phyloP scores from a whole-genome alignment of 2,329 filamentous ascomycete genomes.

The Fusarium kyushuense region DNA sequence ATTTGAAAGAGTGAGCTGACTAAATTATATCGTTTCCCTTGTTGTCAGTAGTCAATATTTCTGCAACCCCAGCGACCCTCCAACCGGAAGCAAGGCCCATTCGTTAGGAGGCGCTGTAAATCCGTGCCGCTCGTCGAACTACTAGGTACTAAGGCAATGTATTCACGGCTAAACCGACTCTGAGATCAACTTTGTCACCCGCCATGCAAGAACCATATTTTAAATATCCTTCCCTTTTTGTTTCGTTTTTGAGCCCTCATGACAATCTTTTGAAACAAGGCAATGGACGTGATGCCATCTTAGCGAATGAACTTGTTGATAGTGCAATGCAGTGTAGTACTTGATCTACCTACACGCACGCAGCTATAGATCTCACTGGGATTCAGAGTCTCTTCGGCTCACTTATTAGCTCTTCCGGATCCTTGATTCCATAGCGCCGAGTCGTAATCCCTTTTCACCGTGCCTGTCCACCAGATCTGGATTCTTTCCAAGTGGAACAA shows the following conservation, averaged over 20 bases:
- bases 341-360: constrained; percentile 1
- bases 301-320: constrained; percentile 5
- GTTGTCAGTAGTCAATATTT: background rate
- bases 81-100: constrained; percentile 45
- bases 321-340: constrained; percentile 9
- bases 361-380: background rate
- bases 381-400: constrained; percentile 12
- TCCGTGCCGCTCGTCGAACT: constrained; percentile 33
- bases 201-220: constrained; percentile 23
- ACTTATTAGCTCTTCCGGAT: constrained; percentile 29
- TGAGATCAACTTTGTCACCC: constrained; percentile 14
- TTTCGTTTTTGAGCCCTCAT: constrained; percentile 13
- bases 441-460: constrained; percentile 26
- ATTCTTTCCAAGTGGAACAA: constrained; percentile 29
- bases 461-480: constrained; percentile 15
- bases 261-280: constrained; percentile 22
- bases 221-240: constrained; percentile 1
- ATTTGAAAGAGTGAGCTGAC: background rate
- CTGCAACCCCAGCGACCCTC: constrained; percentile 14
- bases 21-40: background rate
- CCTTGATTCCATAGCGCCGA: constrained; percentile 23
- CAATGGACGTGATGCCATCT: constrained; percentile 9
- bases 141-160: background rate
- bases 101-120: constrained; percentile 31
- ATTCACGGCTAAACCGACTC: constrained; percentile 26